Conservation (phyloP, 2,329 filamentous ascomycete genomes). For the Fusarium concolor region DNA sequence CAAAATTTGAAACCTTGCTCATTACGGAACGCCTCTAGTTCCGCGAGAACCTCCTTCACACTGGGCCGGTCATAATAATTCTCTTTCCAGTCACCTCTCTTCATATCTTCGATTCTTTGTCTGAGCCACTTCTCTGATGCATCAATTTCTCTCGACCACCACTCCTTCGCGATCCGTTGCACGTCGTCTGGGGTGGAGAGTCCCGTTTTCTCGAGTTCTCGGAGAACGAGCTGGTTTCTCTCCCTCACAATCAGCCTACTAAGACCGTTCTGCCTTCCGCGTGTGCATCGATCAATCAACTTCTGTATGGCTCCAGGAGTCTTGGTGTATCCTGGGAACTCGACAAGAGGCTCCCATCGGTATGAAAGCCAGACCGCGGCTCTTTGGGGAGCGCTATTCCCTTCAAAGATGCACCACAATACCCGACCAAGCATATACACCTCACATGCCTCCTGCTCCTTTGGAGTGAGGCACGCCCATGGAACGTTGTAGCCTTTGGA, state of each 20-base stretch:
- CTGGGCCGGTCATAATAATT: slow-evolving; percentile 64
- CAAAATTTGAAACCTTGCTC: slow-evolving; percentile 33
- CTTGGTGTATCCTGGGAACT: slow-evolving; percentile 65
- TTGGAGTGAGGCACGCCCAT: slow-evolving; percentile 64
- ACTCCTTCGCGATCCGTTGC: slow-evolving; percentile 55
- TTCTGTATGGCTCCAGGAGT: slow-evolving; percentile 60
- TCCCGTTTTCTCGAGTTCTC: slow-evolving; percentile 48
- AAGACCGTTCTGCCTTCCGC: slow-evolving; percentile 59
- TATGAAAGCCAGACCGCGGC: slow-evolving; percentile 71
- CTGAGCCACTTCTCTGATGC: slow-evolving; percentile 61
- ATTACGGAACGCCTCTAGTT: slow-evolving; percentile 47
- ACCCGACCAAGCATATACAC: slow-evolving; percentile 72
- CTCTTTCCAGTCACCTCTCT: slow-evolving; percentile 59
- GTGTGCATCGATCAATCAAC: slow-evolving; percentile 65
- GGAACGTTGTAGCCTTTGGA: slow-evolving; percentile 65
- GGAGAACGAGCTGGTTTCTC: slow-evolving; percentile 60
- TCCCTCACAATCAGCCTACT: slow-evolving; percentile 59
- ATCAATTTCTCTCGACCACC: slow-evolving; percentile 63
- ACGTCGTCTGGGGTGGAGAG: slow-evolving; percentile 52
- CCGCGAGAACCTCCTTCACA: slow-evolving; percentile 56
- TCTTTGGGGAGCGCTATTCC: slow-evolving; percentile 67
- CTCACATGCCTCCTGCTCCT: slow-evolving; percentile 68
- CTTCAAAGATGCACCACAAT: slow-evolving; percentile 73
- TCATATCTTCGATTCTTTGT: slow-evolving; percentile 53
- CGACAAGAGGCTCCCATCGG: slow-evolving; percentile 64